These are phyloP conservation scores for Hypoxylon crocopeplum DNA, from an alignment of 495 filamentous ascomycete species.

Conservation along the genomic window DNA sequence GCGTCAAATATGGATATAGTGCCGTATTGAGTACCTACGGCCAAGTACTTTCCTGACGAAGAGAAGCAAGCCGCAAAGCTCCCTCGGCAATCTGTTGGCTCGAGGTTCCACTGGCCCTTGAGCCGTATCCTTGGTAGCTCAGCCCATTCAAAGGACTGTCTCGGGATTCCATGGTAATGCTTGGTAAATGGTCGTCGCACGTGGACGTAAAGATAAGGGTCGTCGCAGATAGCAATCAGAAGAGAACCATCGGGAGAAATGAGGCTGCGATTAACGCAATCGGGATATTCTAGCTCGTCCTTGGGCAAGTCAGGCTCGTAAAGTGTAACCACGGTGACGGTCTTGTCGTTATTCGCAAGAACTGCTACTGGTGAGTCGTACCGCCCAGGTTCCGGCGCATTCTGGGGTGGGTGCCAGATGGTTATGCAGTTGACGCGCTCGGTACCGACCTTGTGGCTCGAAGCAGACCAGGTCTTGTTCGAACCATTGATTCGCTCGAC, in stretches of 20 bases:
- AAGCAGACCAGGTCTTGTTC: slow-evolving; percentile 45
- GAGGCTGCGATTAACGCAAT: slow-evolving; percentile 88
- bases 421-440: slow-evolving; percentile 64
- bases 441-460: slow-evolving; percentile 51
- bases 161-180: slow-evolving; percentile 33
- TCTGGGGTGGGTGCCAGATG: slow-evolving; percentile 55
- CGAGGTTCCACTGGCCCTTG: slow-evolving; percentile 54
- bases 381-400: slow-evolving; percentile 34
- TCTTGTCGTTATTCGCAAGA: slow-evolving; percentile 83
- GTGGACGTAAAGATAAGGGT: slow-evolving; percentile 83
- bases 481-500: slow-evolving; percentile 40
- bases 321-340: slow-evolving; percentile 79
- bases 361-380: slow-evolving; percentile 57
- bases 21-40: slow-evolving; percentile 64
- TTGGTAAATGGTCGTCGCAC: slow-evolving; percentile 47
- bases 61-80: slow-evolving; percentile 65
- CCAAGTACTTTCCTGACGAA: slow-evolving; percentile 56
- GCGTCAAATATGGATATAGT: slow-evolving; percentile 61
- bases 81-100: slow-evolving; percentile 55
- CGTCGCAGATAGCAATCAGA: slow-evolving; percentile 85
- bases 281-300: slow-evolving; percentile 72
- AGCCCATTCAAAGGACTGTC: slow-evolving; percentile 48
- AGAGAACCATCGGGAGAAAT: slow-evolving; percentile 87
- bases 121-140: slow-evolving; percentile 52
- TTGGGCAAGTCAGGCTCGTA: slow-evolving; percentile 51